Evolutionary conservation across 75 land plant genomes (phyloP).

Genomic region (Cupressus sempervirens): DNA sequence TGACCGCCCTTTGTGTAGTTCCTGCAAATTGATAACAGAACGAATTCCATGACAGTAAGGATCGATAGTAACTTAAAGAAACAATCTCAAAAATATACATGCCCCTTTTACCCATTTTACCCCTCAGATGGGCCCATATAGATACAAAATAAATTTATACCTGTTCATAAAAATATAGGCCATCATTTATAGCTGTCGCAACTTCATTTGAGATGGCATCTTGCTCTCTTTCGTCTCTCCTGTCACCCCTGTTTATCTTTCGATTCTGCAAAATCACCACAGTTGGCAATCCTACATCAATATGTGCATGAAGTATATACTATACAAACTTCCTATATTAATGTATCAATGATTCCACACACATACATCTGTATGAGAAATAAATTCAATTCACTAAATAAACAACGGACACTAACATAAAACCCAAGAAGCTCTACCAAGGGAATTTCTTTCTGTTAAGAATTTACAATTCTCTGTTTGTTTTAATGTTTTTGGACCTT

Average conservation of each 20-base stretch:
- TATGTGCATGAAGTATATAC: background rate
- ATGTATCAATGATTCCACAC: too few relatives aligned
- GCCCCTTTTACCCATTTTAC: background rate
- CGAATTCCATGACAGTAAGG: background rate
- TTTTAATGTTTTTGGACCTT: too few relatives aligned
- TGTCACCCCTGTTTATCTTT: conserved; percentile 32
- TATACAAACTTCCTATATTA: background rate
- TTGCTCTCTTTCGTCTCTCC: conserved; percentile 28
- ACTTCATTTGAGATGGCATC: conserved; percentile 67
- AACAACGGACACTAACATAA: background rate
- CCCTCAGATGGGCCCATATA: background rate
- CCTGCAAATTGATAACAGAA: conserved; percentile 5
- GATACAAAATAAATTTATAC: conserved; percentile 24
- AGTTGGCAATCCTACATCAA: background rate
- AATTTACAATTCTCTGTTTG: background rate
- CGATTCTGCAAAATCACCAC: conserved; percentile 37
- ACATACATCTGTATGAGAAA: background rate
- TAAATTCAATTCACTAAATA: background rate
- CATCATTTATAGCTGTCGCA: conserved; percentile 84
- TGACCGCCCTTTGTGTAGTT: conserved; percentile 16
- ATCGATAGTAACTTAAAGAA: background rate
- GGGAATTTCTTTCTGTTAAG: background rate
- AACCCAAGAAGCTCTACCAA: background rate
- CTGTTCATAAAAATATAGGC: conserved; percentile 96
- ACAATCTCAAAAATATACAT: background rate